Evolutionary conservation across 2,329 filamentous ascomycete species (phyloP).

Genomic region (Ascochyta fabae): DNA sequence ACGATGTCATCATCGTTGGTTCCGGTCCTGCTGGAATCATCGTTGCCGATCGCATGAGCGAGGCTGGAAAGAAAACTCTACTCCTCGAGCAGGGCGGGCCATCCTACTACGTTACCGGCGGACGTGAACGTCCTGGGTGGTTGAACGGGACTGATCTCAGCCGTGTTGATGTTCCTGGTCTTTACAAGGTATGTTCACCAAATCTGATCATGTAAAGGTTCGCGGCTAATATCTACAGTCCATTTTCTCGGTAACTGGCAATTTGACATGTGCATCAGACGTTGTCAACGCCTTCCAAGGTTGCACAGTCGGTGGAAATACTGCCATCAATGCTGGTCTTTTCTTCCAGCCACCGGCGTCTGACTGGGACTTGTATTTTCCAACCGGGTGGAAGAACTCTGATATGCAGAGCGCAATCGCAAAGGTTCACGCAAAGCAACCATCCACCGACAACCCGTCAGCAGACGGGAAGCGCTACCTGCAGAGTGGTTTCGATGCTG

Average conservation of each 20-base stretch:
- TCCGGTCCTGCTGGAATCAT: slow-evolving; percentile 62
- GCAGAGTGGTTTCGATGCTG: slow-evolving; percentile 57
- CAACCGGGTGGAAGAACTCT: slow-evolving; percentile 58
- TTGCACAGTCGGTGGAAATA: slow-evolving; percentile 60
- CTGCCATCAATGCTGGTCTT: slow-evolving; percentile 62
- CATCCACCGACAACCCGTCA: slow-evolving; percentile 55
- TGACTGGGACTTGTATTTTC: slow-evolving; percentile 60
- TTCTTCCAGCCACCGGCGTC: slow-evolving; percentile 61
- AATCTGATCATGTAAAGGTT: no score
- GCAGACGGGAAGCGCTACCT: slow-evolving; percentile 55
- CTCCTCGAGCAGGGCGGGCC: slow-evolving; percentile 60
- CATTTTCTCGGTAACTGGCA: slow-evolving; percentile 53
- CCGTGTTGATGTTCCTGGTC: slow-evolving; percentile 61
- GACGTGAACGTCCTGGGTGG: slow-evolving; percentile 57
- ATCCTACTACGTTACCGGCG: slow-evolving; percentile 59
- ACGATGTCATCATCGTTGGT: slow-evolving; percentile 37
- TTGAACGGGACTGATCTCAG: slow-evolving; percentile 56
- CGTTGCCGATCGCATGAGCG: slow-evolving; percentile 59
- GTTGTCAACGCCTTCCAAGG: slow-evolving; percentile 55
- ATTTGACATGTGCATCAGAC: slow-evolving; percentile 51
- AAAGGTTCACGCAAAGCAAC: slow-evolving; percentile 54
- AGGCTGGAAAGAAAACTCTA: slow-evolving; percentile 59
- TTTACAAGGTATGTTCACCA: slow-evolving; percentile 47
- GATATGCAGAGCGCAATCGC: slow-evolving; percentile 57
- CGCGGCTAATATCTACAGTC: slow-evolving; percentile 29